Evolutionary conservation across 1,139 yeast species (phyloP).

Genomic region (Pichia inconspicua): DNA sequence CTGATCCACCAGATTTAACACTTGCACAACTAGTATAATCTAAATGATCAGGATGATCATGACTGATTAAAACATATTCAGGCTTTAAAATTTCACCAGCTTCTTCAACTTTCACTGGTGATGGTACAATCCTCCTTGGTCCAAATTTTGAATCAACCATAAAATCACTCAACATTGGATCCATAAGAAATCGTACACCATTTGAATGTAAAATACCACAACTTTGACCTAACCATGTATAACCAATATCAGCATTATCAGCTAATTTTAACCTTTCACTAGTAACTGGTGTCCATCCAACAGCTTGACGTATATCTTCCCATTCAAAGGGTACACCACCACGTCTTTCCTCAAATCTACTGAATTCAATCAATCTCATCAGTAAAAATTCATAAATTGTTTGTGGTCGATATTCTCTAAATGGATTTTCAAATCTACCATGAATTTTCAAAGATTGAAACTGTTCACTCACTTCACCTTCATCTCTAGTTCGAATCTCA

Average conservation of each 20-base stretch:
- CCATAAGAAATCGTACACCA: slow-evolving; percentile 56
- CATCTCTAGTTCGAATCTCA: slow-evolving; percentile 35
- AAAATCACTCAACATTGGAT: slow-evolving; percentile 71
- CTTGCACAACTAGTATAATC: slow-evolving; percentile 44
- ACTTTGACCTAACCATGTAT: slow-evolving; percentile 93
- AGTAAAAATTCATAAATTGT: slow-evolving; percentile 77
- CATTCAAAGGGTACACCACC: slow-evolving; percentile 55
- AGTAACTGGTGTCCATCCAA: slow-evolving; percentile 37
- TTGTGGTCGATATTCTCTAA: slow-evolving; percentile 84
- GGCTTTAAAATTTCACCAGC: slow-evolving; percentile 49
- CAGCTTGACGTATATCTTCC: slow-evolving; percentile 39
- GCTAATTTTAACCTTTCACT: slow-evolving; percentile 40
- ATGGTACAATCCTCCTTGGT: slow-evolving; percentile 68
- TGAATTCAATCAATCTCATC: slow-evolving; percentile 62
- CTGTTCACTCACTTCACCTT: slow-evolving; percentile 14
- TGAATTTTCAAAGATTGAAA: slow-evolving; percentile 45
- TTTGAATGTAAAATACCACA: slow-evolving; percentile 69
- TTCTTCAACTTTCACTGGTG: slow-evolving; percentile 57
- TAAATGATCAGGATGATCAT: slow-evolving; percentile 92
- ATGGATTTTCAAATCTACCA: slow-evolving; percentile 86
- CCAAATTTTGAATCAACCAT: slow-evolving; percentile 61
- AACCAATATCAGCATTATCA: slow-evolving; percentile 32
- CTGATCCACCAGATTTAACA: slow-evolving; percentile 64
- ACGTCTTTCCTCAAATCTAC: slow-evolving; percentile 49
- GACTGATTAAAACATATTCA: slow-evolving; percentile 73